Evolutionary conservation across 331 rosid genomes (phyloP).

Genomic region (Malus hybrid): DNA sequence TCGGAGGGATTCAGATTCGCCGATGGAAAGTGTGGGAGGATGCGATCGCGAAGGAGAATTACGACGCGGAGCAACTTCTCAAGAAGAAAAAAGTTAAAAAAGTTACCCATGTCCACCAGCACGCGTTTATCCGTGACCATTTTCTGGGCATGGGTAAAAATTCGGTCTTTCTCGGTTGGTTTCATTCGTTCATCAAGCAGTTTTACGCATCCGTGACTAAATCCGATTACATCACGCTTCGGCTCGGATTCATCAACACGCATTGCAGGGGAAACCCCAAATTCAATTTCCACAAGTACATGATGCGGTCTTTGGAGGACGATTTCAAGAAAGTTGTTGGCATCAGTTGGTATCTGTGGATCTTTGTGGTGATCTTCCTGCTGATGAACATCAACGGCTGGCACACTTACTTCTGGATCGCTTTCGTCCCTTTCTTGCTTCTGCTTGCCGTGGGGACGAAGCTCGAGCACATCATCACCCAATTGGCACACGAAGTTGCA

Average conservation of each 20-base stretch:
- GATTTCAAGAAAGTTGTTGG: constrained; percentile 17
- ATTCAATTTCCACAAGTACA: constrained; percentile 10
- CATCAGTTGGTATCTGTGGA: constrained; percentile 34
- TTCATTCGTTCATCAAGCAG: constrained; percentile 1
- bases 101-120: constrained; percentile 33
- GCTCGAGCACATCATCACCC: constrained; percentile 46
- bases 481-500: constrained; percentile 47
- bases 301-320: constrained; percentile 10
- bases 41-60: constrained; percentile 23
- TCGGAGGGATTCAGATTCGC: constrained; percentile 42
- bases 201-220: constrained; percentile 2
- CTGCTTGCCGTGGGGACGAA: constrained; percentile 52
- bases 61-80: constrained; percentile 23
- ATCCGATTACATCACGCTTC: constrained; percentile 18
- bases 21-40: constrained; percentile 53
- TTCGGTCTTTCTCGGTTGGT: constrained; percentile 25
- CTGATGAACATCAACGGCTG: constrained; percentile 39
- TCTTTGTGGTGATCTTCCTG: constrained; percentile 50
- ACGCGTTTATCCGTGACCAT: constrained; percentile 35
- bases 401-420: constrained; percentile 58
- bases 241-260: constrained; percentile 46
- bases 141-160: constrained; percentile 35
- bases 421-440: constrained; percentile 43
- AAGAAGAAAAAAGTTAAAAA: background rate
- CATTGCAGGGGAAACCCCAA: background rate